Evolutionary conservation across 805 yeast genomes (phyloP), one percentile per base, ranked within the genome.

Genomic region (Diddensiella santjacobensis): DNA sequence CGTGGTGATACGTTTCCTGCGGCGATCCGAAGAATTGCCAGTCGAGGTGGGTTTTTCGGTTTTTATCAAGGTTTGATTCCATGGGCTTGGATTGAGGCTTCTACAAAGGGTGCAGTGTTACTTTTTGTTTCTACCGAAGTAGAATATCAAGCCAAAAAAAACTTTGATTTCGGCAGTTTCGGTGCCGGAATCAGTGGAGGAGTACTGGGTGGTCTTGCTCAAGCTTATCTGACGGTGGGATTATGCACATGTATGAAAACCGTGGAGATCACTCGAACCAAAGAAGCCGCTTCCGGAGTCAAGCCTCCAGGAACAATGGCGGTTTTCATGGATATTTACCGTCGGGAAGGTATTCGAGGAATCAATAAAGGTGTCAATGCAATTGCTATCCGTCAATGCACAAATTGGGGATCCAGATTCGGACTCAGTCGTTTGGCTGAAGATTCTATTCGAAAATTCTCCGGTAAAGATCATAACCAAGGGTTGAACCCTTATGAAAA

Each of bases 11-110:
- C 81, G 1, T 71, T 93, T 53, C 57, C 79, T 8, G 81, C 81
- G 57, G 87, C 96, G 22, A 75, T 83, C 45, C 75, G 75, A 50
- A 74, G 80, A 36, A 90, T 93, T 53, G 88, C 95, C 93, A 77
- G 93, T 13, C 81, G 99, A 62, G 99, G 99, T 56, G 99, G 99
- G 45, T 60, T 84, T 15, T 64, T 79, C 23, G 99, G 98, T 0
- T 93, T 90, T 71, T 93, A 90, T 71, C 99, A 93, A 69, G 99
- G 99, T 26, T 75, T 93, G 64, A 90, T 91, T 56, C 99, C 99
- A 41, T 93, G 99, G 99, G 99, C 98, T 4, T 90, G 98, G 97
- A 86, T 93, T 58, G 99, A 91, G 70, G 99, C 96, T 6, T 86
- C 96, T n/a, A 93, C 99, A 31, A 93, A 93, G 68, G 99, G 99